A percentile compares a stretch with the other conserved stretches of the same genome.
Evolutionary conservation across 805 yeast species (phyloP).

Genomic region (Cyberlindnera galapagoensis): DNA sequence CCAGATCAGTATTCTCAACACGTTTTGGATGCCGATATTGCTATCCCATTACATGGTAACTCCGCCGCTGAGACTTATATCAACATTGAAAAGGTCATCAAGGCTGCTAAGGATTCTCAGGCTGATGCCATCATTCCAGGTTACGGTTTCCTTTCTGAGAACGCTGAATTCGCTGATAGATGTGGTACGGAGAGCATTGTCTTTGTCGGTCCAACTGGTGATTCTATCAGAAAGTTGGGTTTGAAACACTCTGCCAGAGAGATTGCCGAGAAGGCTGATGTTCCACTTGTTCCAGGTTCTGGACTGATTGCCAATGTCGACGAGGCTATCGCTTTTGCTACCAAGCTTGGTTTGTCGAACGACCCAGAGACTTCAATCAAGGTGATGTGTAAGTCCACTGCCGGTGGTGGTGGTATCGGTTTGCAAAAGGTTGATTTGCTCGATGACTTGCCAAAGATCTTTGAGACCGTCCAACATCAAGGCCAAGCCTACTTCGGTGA

Average conservation of each 20-base stretch:
- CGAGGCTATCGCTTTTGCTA: slow-evolving; percentile 75
- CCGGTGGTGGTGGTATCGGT: slow-evolving; percentile 99
- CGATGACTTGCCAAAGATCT: slow-evolving; percentile 75
- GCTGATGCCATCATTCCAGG: slow-evolving; percentile 98
- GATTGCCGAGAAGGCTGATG: slow-evolving; percentile 86
- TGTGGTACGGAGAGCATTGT: slow-evolving; percentile 77
- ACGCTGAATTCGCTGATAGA: slow-evolving; percentile 91
- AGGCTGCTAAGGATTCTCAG: slow-evolving; percentile 75
- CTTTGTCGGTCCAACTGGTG: slow-evolving; percentile 96
- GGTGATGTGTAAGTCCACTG: slow-evolving; percentile 94
- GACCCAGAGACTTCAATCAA: slow-evolving; percentile 53
- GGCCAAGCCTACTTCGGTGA: slow-evolving; percentile 92
- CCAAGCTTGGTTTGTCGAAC: slow-evolving; percentile 41
- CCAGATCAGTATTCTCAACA: slow-evolving; percentile 87
- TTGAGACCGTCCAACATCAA: slow-evolving; percentile 88
- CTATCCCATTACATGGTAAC: slow-evolving; percentile 71
- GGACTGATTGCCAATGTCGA: slow-evolving; percentile 64
- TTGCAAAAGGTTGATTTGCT: slow-evolving; percentile 85
- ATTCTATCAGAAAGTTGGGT: slow-evolving; percentile 85
- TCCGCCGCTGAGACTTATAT: slow-evolving; percentile 91
- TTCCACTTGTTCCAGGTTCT: slow-evolving; percentile 97
- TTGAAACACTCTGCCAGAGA: slow-evolving; percentile 95
- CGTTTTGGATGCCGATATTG: slow-evolving; percentile 74
- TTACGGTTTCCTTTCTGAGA: slow-evolving; percentile 93
- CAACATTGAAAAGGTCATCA: slow-evolving; percentile 74